phyloP scores from a whole-genome alignment of 176 grass and related monocot genomes.

The Lolium rigidum region DNA sequence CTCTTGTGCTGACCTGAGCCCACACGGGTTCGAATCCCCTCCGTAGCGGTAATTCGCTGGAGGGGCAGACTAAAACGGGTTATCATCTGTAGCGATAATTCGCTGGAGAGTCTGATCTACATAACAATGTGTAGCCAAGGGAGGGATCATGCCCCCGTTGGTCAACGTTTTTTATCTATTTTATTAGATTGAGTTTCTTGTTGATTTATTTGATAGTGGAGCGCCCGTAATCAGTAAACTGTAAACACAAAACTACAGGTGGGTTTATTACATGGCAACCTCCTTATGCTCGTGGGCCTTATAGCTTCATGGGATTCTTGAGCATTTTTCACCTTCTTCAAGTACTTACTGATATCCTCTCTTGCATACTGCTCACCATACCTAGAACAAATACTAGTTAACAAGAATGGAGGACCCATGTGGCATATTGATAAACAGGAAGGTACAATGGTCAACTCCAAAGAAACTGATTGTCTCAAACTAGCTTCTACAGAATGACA shows the following conservation, averaged over 20 bases:
- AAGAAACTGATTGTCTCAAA: constrained; percentile 25
- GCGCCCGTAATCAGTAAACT: not conserved
- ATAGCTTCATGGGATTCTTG: constrained; percentile 99
- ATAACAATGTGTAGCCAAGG: too few species aligned
- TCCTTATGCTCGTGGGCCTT: constrained; percentile 90
- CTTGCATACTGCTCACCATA: constrained; percentile 71
- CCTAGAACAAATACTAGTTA: constrained; percentile 58
- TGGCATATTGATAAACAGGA: constrained; percentile 25
- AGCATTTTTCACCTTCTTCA: constrained; percentile 94
- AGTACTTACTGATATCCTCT: constrained; percentile 65
- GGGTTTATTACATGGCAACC: constrained; percentile 86
- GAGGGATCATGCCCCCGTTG: too few species aligned
- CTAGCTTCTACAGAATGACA: not conserved
- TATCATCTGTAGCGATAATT: too few species aligned
- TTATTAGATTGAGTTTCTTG: not conserved
- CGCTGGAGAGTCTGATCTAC: too few species aligned
- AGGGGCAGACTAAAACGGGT: too few species aligned
- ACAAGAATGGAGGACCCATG: constrained; percentile 17
- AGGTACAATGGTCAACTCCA: constrained; percentile 3
- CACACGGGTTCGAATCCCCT: too few species aligned
- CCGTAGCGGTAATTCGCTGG: too few species aligned
- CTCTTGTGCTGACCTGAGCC: too few species aligned
- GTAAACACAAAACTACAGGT: constrained; percentile 30
- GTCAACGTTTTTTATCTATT: not conserved
- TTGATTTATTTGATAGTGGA: not conserved